phyloP scores from a whole-genome alignment of 805 yeast genomes.

The Saccharomycopsis sp. region DNA sequence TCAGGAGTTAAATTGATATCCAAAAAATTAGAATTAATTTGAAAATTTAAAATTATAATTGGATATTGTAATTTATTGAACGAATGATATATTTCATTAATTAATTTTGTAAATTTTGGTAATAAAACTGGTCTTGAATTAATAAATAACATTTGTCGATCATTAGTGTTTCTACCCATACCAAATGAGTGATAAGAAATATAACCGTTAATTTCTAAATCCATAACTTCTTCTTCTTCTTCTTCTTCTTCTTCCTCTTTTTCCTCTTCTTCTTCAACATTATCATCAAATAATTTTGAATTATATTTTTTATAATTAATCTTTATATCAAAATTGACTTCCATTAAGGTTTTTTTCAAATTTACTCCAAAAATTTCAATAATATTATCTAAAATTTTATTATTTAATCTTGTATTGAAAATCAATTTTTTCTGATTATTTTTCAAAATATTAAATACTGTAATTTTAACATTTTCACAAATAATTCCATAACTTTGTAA shows the following conservation, averaged over 20 bases:
- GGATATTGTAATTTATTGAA: constrained; percentile 73
- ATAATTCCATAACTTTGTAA: constrained; percentile 64
- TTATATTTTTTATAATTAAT: constrained; percentile 11
- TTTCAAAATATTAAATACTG: constrained; percentile 41
- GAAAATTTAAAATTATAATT: constrained; percentile 50
- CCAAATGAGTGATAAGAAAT: constrained; percentile 77
- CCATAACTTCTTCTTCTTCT: constrained; percentile 17
- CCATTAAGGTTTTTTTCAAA: constrained; percentile 46
- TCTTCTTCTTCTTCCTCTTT: constrained; percentile 11
- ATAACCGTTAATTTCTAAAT: constrained; percentile 42
- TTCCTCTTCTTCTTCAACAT: constrained; percentile 14
- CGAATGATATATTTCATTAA: constrained; percentile 64
- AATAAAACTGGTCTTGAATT: constrained; percentile 67
- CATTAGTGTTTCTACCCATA: constrained; percentile 57
- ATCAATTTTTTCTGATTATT: constrained; percentile 31
- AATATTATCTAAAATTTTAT: constrained; percentile 43
- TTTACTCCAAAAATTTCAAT: constrained; percentile 61
- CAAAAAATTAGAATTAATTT: constrained; percentile 37
- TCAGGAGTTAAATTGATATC: constrained; percentile 93
- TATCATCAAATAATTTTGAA: background rate
- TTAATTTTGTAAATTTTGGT: constrained; percentile 41
- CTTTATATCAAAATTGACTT: constrained; percentile 30
- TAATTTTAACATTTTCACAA: constrained; percentile 44
- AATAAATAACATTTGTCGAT: constrained; percentile 65
- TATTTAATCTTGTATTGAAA: constrained; percentile 39